These are phyloP conservation scores for Chlamydomonas sp. DNA, from an alignment of 139 green algal genomes.

Conservation along the genomic window DNA sequence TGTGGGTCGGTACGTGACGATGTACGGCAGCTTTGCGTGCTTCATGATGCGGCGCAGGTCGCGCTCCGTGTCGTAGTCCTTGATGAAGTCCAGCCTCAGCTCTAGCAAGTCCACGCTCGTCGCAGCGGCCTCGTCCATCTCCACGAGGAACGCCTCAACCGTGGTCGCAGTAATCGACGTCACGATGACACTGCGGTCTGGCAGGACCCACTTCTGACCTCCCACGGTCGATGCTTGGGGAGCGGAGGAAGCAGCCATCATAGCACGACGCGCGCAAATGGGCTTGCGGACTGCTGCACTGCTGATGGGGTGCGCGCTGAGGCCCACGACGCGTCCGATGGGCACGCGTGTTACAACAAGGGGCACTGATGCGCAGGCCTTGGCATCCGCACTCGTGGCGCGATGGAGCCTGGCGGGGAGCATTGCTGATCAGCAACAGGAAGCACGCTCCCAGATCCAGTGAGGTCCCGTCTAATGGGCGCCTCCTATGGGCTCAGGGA, in stretches of 20 bases:
- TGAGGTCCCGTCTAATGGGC: no score
- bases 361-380: no score
- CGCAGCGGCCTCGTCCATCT: constrained; percentile 54
- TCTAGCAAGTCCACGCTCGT: constrained; percentile 76
- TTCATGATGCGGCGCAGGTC: constrained; percentile 60
- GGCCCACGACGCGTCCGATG: no score
- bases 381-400: no score
- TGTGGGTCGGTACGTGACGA: constrained; percentile 75
- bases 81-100: constrained; percentile 79
- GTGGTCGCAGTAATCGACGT: constrained; percentile 63
- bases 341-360: no score
- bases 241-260: no score
- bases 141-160: constrained; percentile 49
- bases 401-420: no score
- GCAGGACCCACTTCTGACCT: no score
- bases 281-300: neutral
- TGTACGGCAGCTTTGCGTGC: constrained; percentile 54
- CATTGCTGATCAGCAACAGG: no score
- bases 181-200: constrained; percentile 41
- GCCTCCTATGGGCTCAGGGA: no score
- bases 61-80: constrained; percentile 44
- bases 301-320: constrained; percentile 10
- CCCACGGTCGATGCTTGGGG: no score
- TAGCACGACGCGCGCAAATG: neutral
- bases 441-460: no score